Base-by-base conservation (phyloP, 441 rosid genomes). In the Croton laevigatus region DNA sequence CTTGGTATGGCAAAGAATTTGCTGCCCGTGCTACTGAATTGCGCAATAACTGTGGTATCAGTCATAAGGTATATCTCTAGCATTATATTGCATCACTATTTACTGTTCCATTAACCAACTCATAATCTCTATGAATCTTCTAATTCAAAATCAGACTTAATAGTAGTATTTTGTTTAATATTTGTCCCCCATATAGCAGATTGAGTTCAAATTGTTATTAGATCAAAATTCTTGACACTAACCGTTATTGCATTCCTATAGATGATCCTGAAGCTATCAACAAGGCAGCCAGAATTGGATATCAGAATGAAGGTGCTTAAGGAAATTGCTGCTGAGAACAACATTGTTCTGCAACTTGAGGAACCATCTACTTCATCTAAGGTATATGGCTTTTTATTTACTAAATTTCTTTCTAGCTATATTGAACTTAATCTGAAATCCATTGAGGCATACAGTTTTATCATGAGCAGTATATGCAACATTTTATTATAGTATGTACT, bases 231-330 rank as follows among this genome's bases (percentile, higher is more conserved):
- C 7, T 37, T 13, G 23, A 20, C 3, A 52, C 32, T 2, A 42
- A 64, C 42, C 51, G 20, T 45, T 10, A 6, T 10, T 53, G 48
- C 40, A 52, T 37, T 77, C 38, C 23, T 72, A 70, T 72, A 92
- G 99, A 85, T 92, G 78, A 73, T 90, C 71, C 97, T 85, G 64
- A 92, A 89, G 89, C 82, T 94, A 32, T 91, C 97, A 2, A 91
- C 98, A 23, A 86, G 91, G 78, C 85, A 73, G 75, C 93, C 98
- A 12, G 75, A 75, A 57, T 69, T 74, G 81, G 90, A 89, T 73
- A 83, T 46, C 82, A 86, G 81, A 78, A 80, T 76, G 83, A 88
- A 86, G 73, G 80, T 79, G 65, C 82, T 94, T 42, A 81, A 83
- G 62, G 90, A 89, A 75, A 87, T 88, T 74, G 98, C 97, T 59